Conservation (phyloP, 768 basidiomycete genomes). For the Tulasnella calospora region DNA sequence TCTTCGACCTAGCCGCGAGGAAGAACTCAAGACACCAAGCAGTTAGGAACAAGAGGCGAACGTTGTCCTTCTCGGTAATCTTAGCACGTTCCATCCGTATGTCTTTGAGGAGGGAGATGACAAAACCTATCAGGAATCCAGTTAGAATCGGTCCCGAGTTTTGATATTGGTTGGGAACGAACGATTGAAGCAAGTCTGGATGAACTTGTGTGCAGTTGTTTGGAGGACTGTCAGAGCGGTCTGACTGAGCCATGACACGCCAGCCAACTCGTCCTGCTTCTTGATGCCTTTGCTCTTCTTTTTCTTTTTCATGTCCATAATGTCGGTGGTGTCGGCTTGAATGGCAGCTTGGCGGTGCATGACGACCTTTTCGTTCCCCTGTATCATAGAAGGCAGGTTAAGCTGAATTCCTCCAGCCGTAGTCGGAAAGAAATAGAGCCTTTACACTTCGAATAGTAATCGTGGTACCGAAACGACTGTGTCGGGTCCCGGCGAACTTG, state of each 20-base stretch:
- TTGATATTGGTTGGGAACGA: constrained; percentile 35
- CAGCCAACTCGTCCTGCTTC: constrained; percentile 58
- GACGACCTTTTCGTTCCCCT: constrained; percentile 47
- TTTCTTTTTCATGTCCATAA: constrained; percentile 68
- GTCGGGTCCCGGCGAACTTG: constrained; percentile 63
- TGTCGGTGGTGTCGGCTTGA: constrained; percentile 56
- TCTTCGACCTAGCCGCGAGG: constrained; percentile 46
- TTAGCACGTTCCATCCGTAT: constrained; percentile 88
- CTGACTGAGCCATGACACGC: constrained; percentile 47
- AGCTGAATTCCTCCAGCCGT: not conserved
- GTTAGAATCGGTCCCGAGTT: not conserved
- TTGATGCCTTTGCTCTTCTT: constrained; percentile 49
- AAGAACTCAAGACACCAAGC: constrained; percentile 95
- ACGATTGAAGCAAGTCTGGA: constrained; percentile 88
- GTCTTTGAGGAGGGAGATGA: constrained; percentile 79
- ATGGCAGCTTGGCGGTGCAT: constrained; percentile 84
- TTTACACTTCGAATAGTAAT: constrained; percentile 63
- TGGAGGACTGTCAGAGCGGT: constrained; percentile 57
- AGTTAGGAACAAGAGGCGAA: constrained; percentile 77
- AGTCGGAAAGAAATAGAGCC: not conserved
- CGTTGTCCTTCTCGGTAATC: constrained; percentile 90
- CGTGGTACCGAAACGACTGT: constrained; percentile 95
- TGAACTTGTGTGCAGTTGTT: constrained; percentile 62
- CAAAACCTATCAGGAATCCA: constrained; percentile 58
- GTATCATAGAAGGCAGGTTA: not conserved